phyloP scores from a whole-genome alignment of 2,329 filamentous ascomycete species.

The Pyricularia grisea region DNA sequence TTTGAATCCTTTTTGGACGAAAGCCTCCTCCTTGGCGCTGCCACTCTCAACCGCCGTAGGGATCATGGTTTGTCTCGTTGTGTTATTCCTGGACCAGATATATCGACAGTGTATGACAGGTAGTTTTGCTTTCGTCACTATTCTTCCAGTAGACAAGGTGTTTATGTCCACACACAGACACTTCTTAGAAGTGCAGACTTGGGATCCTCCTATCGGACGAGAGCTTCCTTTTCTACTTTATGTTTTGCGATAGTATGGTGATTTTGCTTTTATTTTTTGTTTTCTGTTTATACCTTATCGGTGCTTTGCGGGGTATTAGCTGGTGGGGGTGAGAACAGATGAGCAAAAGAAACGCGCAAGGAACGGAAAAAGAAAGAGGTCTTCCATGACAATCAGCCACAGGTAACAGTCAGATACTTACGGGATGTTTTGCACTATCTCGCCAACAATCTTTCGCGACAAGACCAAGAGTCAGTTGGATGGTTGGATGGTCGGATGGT shows the following conservation, averaged over 20 bases:
- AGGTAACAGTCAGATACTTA: background rate
- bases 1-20: background rate
- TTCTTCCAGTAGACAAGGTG: background rate
- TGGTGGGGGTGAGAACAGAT: background rate
- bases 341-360: background rate
- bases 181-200: background rate
- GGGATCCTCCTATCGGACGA: background rate
- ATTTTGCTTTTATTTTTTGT: background rate
- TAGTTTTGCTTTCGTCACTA: background rate
- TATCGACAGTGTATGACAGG: background rate
- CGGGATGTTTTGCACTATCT: background rate
- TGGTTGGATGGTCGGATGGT: no score
- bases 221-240: background rate
- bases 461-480: background rate
- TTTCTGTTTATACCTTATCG: background rate
- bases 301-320: background rate
- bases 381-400: background rate
- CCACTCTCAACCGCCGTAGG: background rate
- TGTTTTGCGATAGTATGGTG: background rate
- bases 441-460: background rate
- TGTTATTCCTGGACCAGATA: background rate
- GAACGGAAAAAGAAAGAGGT: background rate
- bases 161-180: background rate
- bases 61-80: background rate
- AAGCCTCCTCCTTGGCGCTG: background rate